Base-by-base conservation (phyloP, 768 basidiomycete genomes). In the Hericium coralloides region DNA sequence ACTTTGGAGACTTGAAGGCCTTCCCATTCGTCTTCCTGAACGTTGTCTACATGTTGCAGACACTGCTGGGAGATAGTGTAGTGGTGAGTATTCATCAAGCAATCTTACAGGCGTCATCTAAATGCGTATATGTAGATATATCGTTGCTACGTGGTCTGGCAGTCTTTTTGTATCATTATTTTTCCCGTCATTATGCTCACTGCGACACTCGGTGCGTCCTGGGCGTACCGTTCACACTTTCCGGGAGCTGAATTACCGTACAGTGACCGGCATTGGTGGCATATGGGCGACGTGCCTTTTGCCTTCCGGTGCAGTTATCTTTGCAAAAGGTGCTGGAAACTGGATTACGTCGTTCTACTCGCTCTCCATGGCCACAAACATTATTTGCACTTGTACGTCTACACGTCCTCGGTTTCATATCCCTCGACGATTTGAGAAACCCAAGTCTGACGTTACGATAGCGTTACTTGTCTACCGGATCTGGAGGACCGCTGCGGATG, bases 11-110 rank as follows among this genome's bases (percentile, higher is more conserved):
- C 20, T 31, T 60, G 26, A 59, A 66, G 10, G 60, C 67, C 14
- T 63, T 60, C 54, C 66, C 68, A 7, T 71, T 70, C 41, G 60
- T 69, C 53, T 60, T 48, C 41, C 68, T 67, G 55, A 67, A 65
- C 36, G 58, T 39, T 1, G 57, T 67, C 8, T 70, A 67, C 49
- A 23, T 25, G 15, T 12, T 50, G 49, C 49, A 50, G 14, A 50
- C 49, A 15, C 8, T 50, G 10, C 8, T 25, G 22, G 49, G 49
- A 25, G 49, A 50, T 31, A 36, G 49, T 25, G 23, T 50, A 3
- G 49, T 50, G 23, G 49, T 50, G 22, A 18, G 49, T 50, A 12
- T 47, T 20, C 41, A 26, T 48, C 38, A 25, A 18, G 31, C 17
- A 4, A 56, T 20, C 15, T 10, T n/a, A n/a, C 8, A 18, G 14